A percentile compares a stretch with the other conserved stretches of the same genome.
phyloP scores from a whole-genome alignment of 805 yeast genomes.

The Yamadazyma tumulicola region DNA sequence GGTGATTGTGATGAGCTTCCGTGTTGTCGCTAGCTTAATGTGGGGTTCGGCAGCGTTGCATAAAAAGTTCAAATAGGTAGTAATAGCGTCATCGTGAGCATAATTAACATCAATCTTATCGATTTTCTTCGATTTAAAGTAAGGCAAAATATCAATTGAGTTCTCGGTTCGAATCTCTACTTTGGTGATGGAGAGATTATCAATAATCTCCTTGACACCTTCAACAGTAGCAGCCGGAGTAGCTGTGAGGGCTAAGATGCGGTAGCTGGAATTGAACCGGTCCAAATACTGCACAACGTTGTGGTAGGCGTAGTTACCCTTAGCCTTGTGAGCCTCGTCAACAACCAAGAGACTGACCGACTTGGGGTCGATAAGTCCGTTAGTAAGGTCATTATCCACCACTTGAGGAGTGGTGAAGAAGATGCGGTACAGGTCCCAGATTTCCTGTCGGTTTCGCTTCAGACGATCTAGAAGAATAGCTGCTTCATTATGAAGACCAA shows the following conservation, averaged over 20 bases:
- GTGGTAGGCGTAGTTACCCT: conserved; percentile 85
- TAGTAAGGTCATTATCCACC: conserved; percentile 80
- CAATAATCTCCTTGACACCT: conserved; percentile 81
- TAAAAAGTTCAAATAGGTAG: conserved; percentile 29
- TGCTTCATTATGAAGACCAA: conserved; percentile 74
- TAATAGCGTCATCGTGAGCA: conserved; percentile 41
- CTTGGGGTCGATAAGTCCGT: conserved; percentile 75
- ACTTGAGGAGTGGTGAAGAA: conserved; percentile 97
- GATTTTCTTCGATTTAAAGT: conserved; percentile 66
- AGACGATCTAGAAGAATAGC: conserved; percentile 71
- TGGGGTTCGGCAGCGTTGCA: conserved; percentile 67
- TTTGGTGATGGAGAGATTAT: conserved; percentile 66
- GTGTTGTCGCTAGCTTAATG: conserved; percentile 58
- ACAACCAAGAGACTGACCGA: conserved; percentile 71
- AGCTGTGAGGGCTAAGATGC: conserved; percentile 88
- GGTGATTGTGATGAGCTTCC: conserved; percentile 52
- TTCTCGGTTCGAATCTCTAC: conserved; percentile 86
- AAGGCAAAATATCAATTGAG: conserved; percentile 73
- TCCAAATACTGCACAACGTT: conserved; percentile 67
- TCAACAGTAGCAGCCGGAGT: conserved; percentile 90
- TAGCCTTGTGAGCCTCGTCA: conserved; percentile 95
- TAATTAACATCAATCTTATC: conserved; percentile 55
- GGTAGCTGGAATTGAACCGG: conserved; percentile 54
- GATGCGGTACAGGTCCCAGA: conserved; percentile 77
- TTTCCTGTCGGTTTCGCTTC: conserved; percentile 56